phyloP scores from a whole-genome alignment of 495 filamentous ascomycete genomes.

The Paragyromitra xinjiangensis region DNA sequence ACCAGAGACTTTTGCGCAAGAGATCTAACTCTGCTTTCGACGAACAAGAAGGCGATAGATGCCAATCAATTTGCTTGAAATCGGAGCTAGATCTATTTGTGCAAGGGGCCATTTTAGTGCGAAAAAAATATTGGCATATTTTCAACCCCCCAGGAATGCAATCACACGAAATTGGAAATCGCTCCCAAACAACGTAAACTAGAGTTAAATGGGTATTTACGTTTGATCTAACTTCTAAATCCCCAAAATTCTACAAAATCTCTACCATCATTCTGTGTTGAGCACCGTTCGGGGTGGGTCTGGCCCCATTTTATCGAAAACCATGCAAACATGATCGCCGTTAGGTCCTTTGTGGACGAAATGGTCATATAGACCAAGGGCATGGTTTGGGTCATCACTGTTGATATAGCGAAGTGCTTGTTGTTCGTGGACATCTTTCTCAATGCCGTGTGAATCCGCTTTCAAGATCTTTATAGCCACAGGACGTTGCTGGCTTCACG shows the following conservation, averaged over 20 bases:
- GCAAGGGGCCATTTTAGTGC: neutral
- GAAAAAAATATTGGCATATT: neutral
- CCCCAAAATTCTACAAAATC: neutral
- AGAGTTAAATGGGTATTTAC: too few species aligned
- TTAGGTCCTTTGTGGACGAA: constrained; percentile 98
- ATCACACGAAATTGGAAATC: neutral
- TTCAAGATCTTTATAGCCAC: constrained; percentile 96
- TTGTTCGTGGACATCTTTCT: constrained; percentile 96
- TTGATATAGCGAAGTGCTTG: constrained; percentile 95
- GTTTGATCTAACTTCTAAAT: neutral
- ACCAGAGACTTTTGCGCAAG: too few species aligned
- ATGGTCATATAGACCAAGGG: constrained; percentile 90
- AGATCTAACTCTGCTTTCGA: too few species aligned
- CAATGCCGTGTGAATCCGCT: constrained; percentile 94
- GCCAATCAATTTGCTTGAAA: neutral
- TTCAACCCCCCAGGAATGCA: neutral
- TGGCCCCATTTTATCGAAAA: constrained; percentile 89
- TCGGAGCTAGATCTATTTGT: neutral
- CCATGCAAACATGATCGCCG: constrained; percentile 96
- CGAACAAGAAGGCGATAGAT: neutral
- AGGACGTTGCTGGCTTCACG: constrained; percentile 73
- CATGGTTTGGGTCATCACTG: constrained; percentile 85
- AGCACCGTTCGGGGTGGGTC: constrained; percentile 3
- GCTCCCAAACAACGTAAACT: neutral
- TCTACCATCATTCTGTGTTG: neutral